Evolutionary conservation across 2,329 filamentous ascomycete genomes (phyloP), one percentile per base, ranked within the genome.

Genomic region (Dothistroma pini): DNA sequence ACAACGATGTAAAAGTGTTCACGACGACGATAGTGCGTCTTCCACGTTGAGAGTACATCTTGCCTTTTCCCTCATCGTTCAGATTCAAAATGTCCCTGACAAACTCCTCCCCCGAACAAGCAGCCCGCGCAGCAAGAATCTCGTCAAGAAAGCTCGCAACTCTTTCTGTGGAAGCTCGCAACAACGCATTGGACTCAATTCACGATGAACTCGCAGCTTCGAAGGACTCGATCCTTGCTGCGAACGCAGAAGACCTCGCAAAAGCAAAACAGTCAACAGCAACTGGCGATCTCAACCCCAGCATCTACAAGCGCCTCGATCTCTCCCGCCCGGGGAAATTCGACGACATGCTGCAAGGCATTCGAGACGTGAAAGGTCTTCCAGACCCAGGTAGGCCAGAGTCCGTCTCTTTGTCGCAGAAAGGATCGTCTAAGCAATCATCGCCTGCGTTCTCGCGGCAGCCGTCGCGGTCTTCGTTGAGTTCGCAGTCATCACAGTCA

Each of bases 261-360:
- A 79, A 84, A 51, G 95, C 95, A 2, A 84, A 83, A 47, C 81
- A 84, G 69, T 90, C 91, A 54, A 91, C 90, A 21, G 84, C 86
- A 16, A 84, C 87, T 70, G 93, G 93, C 47, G 81, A 86, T 53
- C 79, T 97, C 54, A 93, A 87, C 74, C 84, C 89, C 71, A 95
- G 91, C 71, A 83, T 97, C 25, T 85, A 97, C 34, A 95, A 96
- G 71, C 85, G 95, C 59, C 83, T 99, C 63, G 93, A 99, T 76
- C 81, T 99, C 54, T 87, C 86, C 54, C 89, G 90, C 75, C 85
- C 86, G 72, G 93, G 93, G 61, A 97, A 97, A 79, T 99, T 89
- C 82, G 93, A 97, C 72, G 95, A 97, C 73, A 97, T 99, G 95
- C 82, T 99, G 66, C 89, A 93, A 79, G 95, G 95, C 29, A 96